These are phyloP conservation scores for Pisolithus orientalis DNA, from an alignment of 768 basidiomycete genomes.

Conservation along the genomic window DNA sequence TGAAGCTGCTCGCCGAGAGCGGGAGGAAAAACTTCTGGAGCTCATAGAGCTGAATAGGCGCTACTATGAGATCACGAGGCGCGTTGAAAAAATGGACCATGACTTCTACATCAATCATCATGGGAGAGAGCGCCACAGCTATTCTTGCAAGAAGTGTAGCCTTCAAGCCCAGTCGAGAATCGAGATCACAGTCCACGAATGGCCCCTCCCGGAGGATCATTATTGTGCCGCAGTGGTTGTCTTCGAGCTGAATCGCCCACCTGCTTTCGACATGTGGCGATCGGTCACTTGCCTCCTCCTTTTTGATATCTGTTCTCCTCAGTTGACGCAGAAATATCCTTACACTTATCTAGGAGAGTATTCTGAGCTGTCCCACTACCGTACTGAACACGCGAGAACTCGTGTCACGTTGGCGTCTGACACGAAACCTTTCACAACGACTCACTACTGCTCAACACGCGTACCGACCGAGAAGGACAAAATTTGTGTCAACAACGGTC, in stretches of 20 bases:
- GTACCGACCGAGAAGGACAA: not conserved
- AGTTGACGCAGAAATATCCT: not conserved
- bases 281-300: slow-evolving; percentile 33
- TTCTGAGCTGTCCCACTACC: not conserved
- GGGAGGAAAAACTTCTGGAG: slow-evolving; percentile 11
- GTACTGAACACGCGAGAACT: not conserved
- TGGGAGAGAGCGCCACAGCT: too few relatives aligned
- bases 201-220: slow-evolving; percentile 33
- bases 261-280: slow-evolving; percentile 39
- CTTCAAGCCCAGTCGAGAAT: too few relatives aligned
- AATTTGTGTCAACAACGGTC: slow-evolving; percentile 9
- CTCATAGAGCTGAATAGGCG: slow-evolving; percentile 9
- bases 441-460: not conserved
- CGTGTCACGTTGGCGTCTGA: slow-evolving; percentile 5
- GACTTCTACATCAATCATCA: not conserved
- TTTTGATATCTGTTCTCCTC: slow-evolving; percentile 25
- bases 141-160: too few relatives aligned
- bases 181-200: slow-evolving; percentile 34
- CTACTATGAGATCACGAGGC: not conserved
- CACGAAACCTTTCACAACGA: not conserved
- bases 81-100: not conserved
- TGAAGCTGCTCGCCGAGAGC: slow-evolving; percentile 12
- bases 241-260: slow-evolving; percentile 36
- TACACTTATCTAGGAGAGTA: slow-evolving; percentile 3
- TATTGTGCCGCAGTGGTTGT: slow-evolving; percentile 20